Percentiles rank a stretch among this genome's conserved stretches.
These are phyloP conservation scores for Barnettozyma pratensis DNA, from an alignment of 805 yeast genomes.

Conservation along the genomic window DNA sequence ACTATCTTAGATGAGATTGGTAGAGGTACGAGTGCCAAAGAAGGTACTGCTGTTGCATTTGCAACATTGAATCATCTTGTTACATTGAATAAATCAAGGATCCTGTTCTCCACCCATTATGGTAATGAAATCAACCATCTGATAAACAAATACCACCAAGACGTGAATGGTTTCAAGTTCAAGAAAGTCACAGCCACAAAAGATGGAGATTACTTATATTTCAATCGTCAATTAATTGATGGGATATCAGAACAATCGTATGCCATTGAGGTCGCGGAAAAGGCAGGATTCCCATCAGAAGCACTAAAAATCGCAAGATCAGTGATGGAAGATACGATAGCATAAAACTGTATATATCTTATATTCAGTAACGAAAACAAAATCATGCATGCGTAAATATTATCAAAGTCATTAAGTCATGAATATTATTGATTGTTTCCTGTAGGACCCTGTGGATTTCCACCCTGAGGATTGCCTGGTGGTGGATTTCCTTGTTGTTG, in stretches of 20 bases:
- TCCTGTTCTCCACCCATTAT: slow-evolving; percentile 94
- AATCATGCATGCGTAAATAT: neutral
- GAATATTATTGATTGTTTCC: neutral
- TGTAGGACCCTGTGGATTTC: slow-evolving; percentile 29
- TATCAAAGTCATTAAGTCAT: neutral
- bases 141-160: slow-evolving; percentile 53
- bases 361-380: too few relatives aligned
- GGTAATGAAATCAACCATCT: slow-evolving; percentile 78
- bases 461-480: slow-evolving; percentile 1
- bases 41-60: slow-evolving; percentile 97
- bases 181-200: slow-evolving; percentile 43
- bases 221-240: slow-evolving; percentile 81
- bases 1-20: slow-evolving; percentile 96
- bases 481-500: slow-evolving; percentile 4
- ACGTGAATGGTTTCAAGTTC: slow-evolving; percentile 64
- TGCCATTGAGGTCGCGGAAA: slow-evolving; percentile 95
- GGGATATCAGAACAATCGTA: slow-evolving; percentile 92
- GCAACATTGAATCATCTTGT: slow-evolving; percentile 84
- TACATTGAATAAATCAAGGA: slow-evolving; percentile 63
- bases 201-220: slow-evolving; percentile 55
- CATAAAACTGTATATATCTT: neutral
- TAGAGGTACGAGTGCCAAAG: slow-evolving; percentile 72
- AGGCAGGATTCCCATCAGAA: slow-evolving; percentile 84
- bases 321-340: slow-evolving; percentile 41
- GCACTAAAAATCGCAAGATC: slow-evolving; percentile 77